Percentiles rank a stretch among this genome's conserved stretches.
These are phyloP conservation scores for Mycosphaerelloides madeirae DNA, from an alignment of 2,329 filamentous ascomycete genomes.

Conservation along the genomic window DNA sequence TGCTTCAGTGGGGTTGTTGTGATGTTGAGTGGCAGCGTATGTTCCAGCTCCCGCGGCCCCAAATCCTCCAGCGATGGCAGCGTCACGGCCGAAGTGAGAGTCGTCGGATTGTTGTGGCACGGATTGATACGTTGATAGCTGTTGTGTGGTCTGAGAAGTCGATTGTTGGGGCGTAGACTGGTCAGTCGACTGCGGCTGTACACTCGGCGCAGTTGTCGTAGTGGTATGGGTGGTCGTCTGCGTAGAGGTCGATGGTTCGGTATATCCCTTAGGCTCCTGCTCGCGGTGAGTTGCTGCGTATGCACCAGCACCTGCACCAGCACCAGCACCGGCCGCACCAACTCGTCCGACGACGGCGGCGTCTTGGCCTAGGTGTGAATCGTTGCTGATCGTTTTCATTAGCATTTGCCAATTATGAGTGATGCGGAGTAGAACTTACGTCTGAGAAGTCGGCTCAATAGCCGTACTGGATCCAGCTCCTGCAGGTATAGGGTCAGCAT, in stretches of 20 bases:
- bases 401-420: no score
- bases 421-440: no score
- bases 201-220: background rate
- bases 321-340: conserved; percentile 7
- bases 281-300: background rate
- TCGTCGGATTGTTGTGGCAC: background rate
- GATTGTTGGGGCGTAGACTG: no score
- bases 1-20: background rate
- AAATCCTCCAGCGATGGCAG: conserved; percentile 29
- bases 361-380: conserved; percentile 3
- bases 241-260: background rate
- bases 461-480: background rate
- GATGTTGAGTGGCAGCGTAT: conserved; percentile 1
- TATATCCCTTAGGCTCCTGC: background rate
- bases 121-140: no score
- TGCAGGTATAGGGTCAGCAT: conserved; percentile 1
- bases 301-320: background rate
- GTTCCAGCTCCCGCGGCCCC: conserved; percentile 25
- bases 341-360: background rate
- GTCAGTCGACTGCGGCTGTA: background rate
- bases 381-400: no score
- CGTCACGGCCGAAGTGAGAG: conserved; percentile 31
- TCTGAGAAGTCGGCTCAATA: background rate
- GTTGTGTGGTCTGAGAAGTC: no score
- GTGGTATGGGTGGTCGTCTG: background rate